Evolutionary conservation across 2,329 filamentous ascomycete species (phyloP).

Genomic region (Aspergillus brasiliensis): DNA sequence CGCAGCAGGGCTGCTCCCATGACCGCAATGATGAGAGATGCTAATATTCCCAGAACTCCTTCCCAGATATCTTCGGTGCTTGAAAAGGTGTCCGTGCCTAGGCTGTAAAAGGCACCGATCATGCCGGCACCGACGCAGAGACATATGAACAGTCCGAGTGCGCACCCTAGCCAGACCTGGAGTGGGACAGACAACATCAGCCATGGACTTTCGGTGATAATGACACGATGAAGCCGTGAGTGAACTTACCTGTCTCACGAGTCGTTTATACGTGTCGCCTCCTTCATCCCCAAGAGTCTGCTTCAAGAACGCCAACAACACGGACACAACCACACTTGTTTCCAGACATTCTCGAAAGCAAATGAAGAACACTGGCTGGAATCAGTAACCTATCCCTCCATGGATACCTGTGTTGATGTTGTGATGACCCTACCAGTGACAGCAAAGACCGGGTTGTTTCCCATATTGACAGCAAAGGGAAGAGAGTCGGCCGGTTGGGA

Average conservation of each 20-base stretch:
- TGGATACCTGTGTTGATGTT: background rate
- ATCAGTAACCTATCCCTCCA: background rate
- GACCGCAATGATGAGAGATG: constrained; percentile 76
- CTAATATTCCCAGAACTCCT: constrained; percentile 73
- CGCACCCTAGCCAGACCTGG: constrained; percentile 4
- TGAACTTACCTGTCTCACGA: background rate
- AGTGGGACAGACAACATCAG: background rate
- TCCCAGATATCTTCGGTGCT: constrained; percentile 77
- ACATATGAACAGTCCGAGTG: constrained; percentile 53
- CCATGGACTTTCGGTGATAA: background rate
- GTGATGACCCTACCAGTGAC: background rate
- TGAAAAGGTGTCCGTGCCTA: constrained; percentile 69
- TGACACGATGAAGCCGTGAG: background rate
- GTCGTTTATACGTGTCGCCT: background rate
- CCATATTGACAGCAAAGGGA: background rate
- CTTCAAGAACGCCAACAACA: constrained; percentile 83
- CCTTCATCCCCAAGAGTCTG: constrained; percentile 31
- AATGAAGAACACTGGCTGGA: constrained; percentile 27
- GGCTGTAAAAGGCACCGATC: constrained; percentile 72
- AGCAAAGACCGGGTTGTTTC: constrained; percentile 1
- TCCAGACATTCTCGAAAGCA: constrained; percentile 79
- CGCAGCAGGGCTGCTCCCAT: constrained; percentile 80
- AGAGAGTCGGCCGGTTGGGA: background rate
- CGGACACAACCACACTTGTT: constrained; percentile 80
- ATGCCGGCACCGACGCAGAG: constrained; percentile 66